Percentiles rank a stretch among this genome's conserved stretches.
Conservation (phyloP, 1,284 basidiomycete species). For the Boletus sp. region DNA sequence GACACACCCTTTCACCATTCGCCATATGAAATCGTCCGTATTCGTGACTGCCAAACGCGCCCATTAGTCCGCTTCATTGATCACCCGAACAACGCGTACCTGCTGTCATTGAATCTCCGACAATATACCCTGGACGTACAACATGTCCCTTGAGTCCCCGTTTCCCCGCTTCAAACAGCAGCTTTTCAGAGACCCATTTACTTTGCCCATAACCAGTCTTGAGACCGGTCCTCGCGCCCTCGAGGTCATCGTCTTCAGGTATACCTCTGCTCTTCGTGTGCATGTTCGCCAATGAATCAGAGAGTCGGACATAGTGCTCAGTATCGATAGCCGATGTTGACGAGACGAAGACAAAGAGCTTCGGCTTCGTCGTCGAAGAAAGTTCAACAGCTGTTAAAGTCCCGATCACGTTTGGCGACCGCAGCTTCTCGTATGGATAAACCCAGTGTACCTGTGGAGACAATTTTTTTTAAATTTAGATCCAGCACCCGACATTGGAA, state of each 20-base stretch:
- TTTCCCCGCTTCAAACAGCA: slow-evolving; percentile 86
- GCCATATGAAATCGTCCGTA: slow-evolving; percentile 99
- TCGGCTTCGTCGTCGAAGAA: slow-evolving; percentile 71
- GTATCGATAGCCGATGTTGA: slow-evolving; percentile 93
- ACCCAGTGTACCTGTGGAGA: slow-evolving; percentile 89
- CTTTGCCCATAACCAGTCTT: slow-evolving; percentile 95
- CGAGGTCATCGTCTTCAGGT: slow-evolving; percentile 87
- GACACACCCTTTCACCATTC: slow-evolving; percentile 95
- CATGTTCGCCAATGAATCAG: slow-evolving; percentile 61
- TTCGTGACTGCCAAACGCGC: slow-evolving; percentile 71
- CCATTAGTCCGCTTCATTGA: slow-evolving; percentile 14
- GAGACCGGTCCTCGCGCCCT: slow-evolving; percentile 74
- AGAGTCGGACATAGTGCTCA: slow-evolving; percentile 84
- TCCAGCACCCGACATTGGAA: neutral
- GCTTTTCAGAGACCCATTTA: slow-evolving; percentile 98
- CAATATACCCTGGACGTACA: slow-evolving; percentile 92
- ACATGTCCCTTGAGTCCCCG: slow-evolving; percentile 88
- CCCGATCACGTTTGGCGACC: slow-evolving; percentile 86
- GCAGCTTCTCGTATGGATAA: slow-evolving; percentile 93
- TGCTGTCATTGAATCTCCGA: slow-evolving; percentile 86
- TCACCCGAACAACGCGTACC: slow-evolving; percentile 47
- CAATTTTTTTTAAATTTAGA: neutral
- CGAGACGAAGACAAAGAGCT: slow-evolving; percentile 88
- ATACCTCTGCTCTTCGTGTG: slow-evolving; percentile 58
- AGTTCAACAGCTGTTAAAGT: slow-evolving; percentile 85